Base-by-base conservation (phyloP, 2,329 filamentous ascomycete species). In the Bisporella sp. region DNA sequence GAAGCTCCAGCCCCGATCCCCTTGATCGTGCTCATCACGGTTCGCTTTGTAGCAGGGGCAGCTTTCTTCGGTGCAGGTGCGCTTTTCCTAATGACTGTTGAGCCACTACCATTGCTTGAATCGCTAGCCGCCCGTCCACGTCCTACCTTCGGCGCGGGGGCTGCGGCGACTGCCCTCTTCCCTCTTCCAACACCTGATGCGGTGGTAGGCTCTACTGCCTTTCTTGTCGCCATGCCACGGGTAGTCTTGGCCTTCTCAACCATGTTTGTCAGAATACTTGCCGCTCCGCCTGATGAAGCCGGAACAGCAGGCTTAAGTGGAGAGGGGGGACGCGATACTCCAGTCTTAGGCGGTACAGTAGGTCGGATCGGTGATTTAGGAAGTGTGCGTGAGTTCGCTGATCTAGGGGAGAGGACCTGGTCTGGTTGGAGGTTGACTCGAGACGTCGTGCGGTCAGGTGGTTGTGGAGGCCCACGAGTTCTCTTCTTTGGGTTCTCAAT, bases 341-440 rank as follows among this genome's bases (percentile, higher is more conserved):
- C 73, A 3, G 78, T 73, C 62, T 85, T 84, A 11, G 79, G 76
- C n/a, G 80, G 78, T 5, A 64, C 63, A 6, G 51, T 31, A 37
- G 56, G 54, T 9, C 61, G 60, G 29, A 61, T 54, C 33, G 59
- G 61, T 30, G 61, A 62, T 11, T 54, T 52, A 44, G 57, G 59
- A 31, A 60, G 47, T 2, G 62, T 62, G 47, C 87, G 82, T 5
- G 87, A 86, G 64, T 95, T 95, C 52, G 85, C 84, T 0, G 88
- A 91, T 47, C 87, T 85, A 30, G 89, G 89, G 1, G 90, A 95
- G 3, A 95, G 74, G 37, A 95, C 78, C 66, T 85, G 76, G 46
- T 75, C 70, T 54, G 79, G 67, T 57, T 72, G 61, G 55, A 73
- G 61, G 59, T 68, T 63, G 58, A 69, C 60, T 54, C 73, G 52